Conservation (phyloP, 495 filamentous ascomycete species). For the Penicillium paxilli region DNA sequence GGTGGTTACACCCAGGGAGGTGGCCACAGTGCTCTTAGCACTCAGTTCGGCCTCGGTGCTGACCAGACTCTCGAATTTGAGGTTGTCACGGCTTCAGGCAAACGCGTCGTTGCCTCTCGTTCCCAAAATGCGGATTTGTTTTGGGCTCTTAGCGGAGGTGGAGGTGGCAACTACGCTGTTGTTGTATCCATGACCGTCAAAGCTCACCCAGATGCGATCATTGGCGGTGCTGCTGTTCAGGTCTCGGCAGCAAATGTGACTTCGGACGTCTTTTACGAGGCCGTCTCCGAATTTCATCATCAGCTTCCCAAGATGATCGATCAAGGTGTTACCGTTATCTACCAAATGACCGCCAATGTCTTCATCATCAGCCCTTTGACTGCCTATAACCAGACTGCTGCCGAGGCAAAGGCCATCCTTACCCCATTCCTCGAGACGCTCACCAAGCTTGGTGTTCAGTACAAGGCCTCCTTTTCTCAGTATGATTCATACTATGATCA, state of each 20-base stretch:
- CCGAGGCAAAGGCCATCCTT: slow-evolving; percentile 28
- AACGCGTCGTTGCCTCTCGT: slow-evolving; percentile 54
- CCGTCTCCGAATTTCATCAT: slow-evolving; percentile 44
- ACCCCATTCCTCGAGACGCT: slow-evolving; percentile 32
- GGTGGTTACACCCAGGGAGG: slow-evolving; percentile 65
- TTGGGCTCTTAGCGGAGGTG: slow-evolving; percentile 69
- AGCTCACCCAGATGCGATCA: slow-evolving; percentile 40
- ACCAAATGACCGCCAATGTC: slow-evolving; percentile 44
- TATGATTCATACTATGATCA: slow-evolving; percentile 48
- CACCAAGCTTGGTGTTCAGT: slow-evolving; percentile 25
- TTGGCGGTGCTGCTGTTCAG: slow-evolving; percentile 27
- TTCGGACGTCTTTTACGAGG: slow-evolving; percentile 44
- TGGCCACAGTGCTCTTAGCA: slow-evolving; percentile 58
- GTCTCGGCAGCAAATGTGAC: slow-evolving; percentile 28
- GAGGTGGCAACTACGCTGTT: slow-evolving; percentile 63
- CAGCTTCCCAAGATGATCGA: slow-evolving; percentile 50
- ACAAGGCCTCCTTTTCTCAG: slow-evolving; percentile 26
- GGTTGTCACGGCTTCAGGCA: slow-evolving; percentile 57
- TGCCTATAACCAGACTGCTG: slow-evolving; percentile 33
- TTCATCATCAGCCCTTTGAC: slow-evolving; percentile 49
- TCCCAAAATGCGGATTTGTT: slow-evolving; percentile 59
- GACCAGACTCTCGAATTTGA: slow-evolving; percentile 65
- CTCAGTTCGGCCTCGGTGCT: slow-evolving; percentile 58
- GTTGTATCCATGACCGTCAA: slow-evolving; percentile 55
- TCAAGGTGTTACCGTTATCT: slow-evolving; percentile 47